A percentile compares a stretch with the other conserved stretches of the same genome.
phyloP scores from a whole-genome alignment of 257 asterid genomes.

The Solanum paucissectum region DNA sequence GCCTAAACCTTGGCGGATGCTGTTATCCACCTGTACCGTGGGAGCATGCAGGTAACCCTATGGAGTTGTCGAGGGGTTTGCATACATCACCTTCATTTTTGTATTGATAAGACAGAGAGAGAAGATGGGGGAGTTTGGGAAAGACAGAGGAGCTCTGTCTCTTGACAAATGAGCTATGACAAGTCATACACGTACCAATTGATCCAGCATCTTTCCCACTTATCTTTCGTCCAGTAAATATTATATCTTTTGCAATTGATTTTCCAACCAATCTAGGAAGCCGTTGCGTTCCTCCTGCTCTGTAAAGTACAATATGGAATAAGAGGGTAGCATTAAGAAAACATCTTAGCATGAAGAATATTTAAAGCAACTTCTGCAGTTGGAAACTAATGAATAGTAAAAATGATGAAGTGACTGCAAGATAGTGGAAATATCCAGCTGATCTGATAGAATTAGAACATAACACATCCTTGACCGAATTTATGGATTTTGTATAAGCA shows the following conservation, averaged over 20 bases:
- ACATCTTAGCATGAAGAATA: background rate
- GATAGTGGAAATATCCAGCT: background rate
- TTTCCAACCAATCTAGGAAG: constrained; percentile 92
- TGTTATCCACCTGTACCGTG: background rate
- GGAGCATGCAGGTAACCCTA: background rate
- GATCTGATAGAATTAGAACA: background rate
- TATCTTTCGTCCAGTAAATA: constrained; percentile 20
- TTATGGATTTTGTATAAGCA: background rate
- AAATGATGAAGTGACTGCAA: background rate
- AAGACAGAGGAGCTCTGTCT: background rate
- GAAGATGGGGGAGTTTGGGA: background rate
- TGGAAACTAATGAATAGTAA: background rate
- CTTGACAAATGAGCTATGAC: background rate
- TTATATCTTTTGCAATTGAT: constrained; percentile 61
- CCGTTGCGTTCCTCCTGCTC: constrained; percentile 96
- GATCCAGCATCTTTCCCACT: constrained; percentile 24
- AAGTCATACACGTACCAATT: constrained; percentile 12
- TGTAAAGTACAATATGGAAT: constrained; percentile 22
- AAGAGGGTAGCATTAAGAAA: constrained; percentile 4
- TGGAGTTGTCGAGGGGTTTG: background rate
- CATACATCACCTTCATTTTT: background rate
- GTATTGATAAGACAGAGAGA: background rate
- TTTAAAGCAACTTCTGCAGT: background rate
- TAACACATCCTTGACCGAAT: background rate
- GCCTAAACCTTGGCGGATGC: background rate